Evolutionary conservation across 768 basidiomycete genomes (phyloP).

Genomic region (Suillus subluteus): DNA sequence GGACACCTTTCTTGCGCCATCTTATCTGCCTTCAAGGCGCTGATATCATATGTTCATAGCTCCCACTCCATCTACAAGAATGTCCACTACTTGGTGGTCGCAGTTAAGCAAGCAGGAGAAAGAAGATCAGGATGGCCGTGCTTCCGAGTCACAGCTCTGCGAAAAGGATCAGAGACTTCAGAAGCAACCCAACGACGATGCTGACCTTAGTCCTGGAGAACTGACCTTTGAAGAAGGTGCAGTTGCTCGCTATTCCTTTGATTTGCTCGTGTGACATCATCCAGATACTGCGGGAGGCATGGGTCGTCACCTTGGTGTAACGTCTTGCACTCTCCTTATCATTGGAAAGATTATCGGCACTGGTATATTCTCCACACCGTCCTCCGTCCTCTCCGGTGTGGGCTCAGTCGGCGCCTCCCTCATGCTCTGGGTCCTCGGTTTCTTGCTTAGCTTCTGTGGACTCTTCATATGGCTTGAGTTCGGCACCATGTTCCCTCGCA

Average conservation of each 20-base stretch:
- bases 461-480: conserved; percentile 67
- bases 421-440: conserved; percentile 67
- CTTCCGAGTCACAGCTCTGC: background rate
- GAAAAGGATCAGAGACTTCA: conserved; percentile 4
- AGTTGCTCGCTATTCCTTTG: background rate
- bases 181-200: conserved; percentile 12
- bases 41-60: background rate
- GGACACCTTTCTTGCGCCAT: background rate
- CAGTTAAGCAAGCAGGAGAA: conserved; percentile 9
- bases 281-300: conserved; percentile 57
- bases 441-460: conserved; percentile 58
- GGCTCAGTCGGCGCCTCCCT: conserved; percentile 62
- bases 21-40: background rate
- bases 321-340: conserved; percentile 59
- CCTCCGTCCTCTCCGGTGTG: conserved; percentile 57
- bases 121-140: background rate
- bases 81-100: conserved; percentile 15
- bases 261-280: background rate
- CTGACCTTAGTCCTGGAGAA: conserved; percentile 42
- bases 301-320: conserved; percentile 59
- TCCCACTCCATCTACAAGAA: conserved; percentile 5
- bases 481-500: conserved; percentile 65
- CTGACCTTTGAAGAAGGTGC: conserved; percentile 55
- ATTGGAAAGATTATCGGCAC: conserved; percentile 64
- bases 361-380: conserved; percentile 66